Base-by-base conservation (phyloP, 2,329 filamentous ascomycete genomes). In the Claviceps lovelessii region DNA sequence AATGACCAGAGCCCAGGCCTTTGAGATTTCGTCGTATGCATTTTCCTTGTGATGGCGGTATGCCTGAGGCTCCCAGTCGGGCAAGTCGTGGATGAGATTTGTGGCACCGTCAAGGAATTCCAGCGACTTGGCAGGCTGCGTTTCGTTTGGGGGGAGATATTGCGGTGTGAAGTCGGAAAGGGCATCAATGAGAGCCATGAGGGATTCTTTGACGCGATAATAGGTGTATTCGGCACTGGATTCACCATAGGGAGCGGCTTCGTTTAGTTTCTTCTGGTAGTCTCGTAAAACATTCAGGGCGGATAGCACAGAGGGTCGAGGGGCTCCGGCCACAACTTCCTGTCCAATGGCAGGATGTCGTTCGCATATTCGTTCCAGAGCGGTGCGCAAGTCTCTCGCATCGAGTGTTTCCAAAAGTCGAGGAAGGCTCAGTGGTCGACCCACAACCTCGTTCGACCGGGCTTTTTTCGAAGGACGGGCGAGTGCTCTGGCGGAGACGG, bases 351-450 rank as follows among this genome's bases (percentile, higher is more conserved):
- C 84, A 4, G 90, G 89, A 66, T 95, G 89, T 61, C 86, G 83
- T 64, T 95, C 87, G 73, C 90, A 96, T 66, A 98, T 87, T 54
- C 86, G 85, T 67, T 90, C 88, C n/a, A 98, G 78, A 1, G 96
- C 84, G 41, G 81, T 83, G 61, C 91, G 84, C 64, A 98, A 79
- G 61, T 94, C 88, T 57, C 87, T 80, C 57, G 84, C 85, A 64
- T 94, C 88, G 48, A 98, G 81, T 0, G 93, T 97, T 72, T 98
- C 91, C 58, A 98, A 83, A n/a, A 98, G 80, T 64, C 93, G 85
- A 55, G 77, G 75, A 8, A 82, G 72, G 2, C 73, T 63, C 46
- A 83, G 70, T 19, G 77, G 77, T 31, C 78, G 74, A n/a, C 79
- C 79, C 49, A 71, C 67, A 57, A 89, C 69, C 62, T 94, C 90